Percentiles rank a stretch among this genome's conserved stretches.
Evolutionary conservation across 495 filamentous ascomycete species (phyloP).

Genomic region (Xylaria telfairii): DNA sequence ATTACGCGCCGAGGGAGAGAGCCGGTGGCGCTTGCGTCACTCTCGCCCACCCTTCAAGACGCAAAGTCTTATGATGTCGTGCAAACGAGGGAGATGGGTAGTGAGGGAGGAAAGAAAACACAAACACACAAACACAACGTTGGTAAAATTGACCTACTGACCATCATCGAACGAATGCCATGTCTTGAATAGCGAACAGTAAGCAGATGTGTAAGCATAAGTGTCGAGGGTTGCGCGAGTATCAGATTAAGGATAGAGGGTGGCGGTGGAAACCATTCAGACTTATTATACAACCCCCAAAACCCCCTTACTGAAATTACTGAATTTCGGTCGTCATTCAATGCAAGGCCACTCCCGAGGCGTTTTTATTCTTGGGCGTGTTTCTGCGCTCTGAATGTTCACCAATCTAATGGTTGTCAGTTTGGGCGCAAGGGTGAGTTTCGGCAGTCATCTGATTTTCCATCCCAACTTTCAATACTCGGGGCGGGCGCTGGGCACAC

Average conservation of each 20-base stretch:
- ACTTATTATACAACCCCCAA: constrained; percentile 17
- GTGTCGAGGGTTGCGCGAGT: neutral
- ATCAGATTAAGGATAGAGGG: constrained; percentile 9
- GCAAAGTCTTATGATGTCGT: neutral
- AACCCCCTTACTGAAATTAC: neutral
- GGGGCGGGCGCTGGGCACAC: too few species aligned
- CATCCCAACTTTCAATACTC: neutral
- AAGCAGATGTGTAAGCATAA: neutral
- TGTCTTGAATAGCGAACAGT: neutral
- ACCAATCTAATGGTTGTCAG: neutral
- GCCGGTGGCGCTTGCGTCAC: neutral
- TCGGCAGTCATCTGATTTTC: neutral
- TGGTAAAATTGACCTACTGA: neutral
- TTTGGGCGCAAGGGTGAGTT: constrained; percentile 4
- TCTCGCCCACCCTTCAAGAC: neutral
- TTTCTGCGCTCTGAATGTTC: neutral
- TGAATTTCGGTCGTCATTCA: neutral
- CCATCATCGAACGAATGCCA: neutral
- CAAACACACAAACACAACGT: too few species aligned
- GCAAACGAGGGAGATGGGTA: too few species aligned
- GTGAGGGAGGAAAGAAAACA: too few species aligned
- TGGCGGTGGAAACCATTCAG: constrained; percentile 9
- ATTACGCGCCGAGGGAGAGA: constrained; percentile 16
- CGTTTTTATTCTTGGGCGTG: constrained; percentile 1
- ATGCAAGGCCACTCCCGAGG: constrained; percentile 1